phyloP scores from a whole-genome alignment of 306 rosid genomes.

The Malus sylvestris region DNA sequence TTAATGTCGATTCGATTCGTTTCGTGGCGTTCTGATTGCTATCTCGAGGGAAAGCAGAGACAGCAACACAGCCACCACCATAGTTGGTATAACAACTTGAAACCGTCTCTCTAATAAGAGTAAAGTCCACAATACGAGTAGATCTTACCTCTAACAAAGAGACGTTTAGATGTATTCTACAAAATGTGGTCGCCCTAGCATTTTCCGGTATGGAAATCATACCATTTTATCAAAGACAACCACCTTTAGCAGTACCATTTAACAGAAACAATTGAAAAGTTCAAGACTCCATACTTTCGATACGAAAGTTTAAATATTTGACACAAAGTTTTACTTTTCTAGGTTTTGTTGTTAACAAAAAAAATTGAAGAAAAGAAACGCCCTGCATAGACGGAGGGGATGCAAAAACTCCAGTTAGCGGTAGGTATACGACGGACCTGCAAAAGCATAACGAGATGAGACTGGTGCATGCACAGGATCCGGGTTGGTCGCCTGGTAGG shows the following conservation, averaged over 20 bases:
- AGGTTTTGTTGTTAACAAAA: not conserved
- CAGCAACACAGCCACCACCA: too few relatives aligned
- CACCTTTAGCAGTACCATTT: not conserved
- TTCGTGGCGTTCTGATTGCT: too few relatives aligned
- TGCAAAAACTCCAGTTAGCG: constrained; percentile 19
- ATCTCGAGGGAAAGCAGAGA: too few relatives aligned
- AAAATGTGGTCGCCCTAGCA: too few relatives aligned
- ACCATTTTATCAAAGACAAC: not conserved
- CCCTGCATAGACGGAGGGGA: not conserved
- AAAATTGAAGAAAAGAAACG: not conserved
- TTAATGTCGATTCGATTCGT: too few relatives aligned
- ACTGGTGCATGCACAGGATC: constrained; percentile 36
- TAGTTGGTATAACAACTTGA: too few relatives aligned
- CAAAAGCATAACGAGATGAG: constrained; percentile 62
- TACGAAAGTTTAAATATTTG: not conserved
- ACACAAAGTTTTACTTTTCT: not conserved
- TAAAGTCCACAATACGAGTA: too few relatives aligned
- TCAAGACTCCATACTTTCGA: not conserved
- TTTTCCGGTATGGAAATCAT: not conserved
- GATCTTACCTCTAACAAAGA: too few relatives aligned
- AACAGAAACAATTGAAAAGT: not conserved
- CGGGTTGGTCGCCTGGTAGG: constrained; percentile 14
- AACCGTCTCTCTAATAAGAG: too few relatives aligned
- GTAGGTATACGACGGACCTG: constrained; percentile 44
- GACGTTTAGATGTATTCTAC: too few relatives aligned